Percentiles rank a stretch among this genome's conserved stretches.
phyloP scores from a whole-genome alignment of 768 basidiomycete genomes.

The Mycena vitilis region DNA sequence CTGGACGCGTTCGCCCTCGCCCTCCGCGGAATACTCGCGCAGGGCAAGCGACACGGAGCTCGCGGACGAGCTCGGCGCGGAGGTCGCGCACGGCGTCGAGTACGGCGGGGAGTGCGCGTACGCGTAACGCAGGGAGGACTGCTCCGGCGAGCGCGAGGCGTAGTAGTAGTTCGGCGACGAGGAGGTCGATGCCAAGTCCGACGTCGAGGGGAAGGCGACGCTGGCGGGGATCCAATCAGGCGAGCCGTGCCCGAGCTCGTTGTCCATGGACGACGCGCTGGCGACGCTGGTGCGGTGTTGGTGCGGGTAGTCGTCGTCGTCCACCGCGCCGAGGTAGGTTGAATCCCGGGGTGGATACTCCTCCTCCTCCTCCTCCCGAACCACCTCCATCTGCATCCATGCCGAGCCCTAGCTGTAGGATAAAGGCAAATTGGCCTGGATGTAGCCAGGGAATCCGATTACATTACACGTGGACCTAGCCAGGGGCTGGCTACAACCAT shows the following conservation, averaged over 20 bases:
- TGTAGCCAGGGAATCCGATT: no score
- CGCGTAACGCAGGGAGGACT: background rate
- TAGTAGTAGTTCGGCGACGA: background rate
- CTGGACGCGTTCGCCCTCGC: no score
- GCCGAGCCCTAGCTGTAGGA: no score
- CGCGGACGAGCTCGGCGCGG: conserved; percentile 4
- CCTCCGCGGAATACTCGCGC: background rate
- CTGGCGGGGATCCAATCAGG: background rate
- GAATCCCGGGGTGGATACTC: no score
- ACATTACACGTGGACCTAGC: no score
- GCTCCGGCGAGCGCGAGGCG: background rate
- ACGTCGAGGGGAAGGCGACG: conserved; percentile 23
- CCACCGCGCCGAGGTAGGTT: background rate
- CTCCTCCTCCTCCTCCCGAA: background rate
- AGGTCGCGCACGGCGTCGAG: conserved; percentile 18
- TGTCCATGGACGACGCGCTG: conserved; percentile 28
- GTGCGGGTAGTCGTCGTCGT: background rate
- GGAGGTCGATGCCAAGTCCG: no score
- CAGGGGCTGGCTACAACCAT: no score
- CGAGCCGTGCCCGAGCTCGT: conserved; percentile 30
- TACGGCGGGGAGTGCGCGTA: conserved; percentile 21
- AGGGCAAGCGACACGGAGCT: conserved; percentile 2
- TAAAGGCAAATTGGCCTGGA: no score
- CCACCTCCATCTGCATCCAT: conserved; percentile 7
- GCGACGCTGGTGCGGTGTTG: conserved; percentile 2